These are phyloP conservation scores for Cryphonectria naterciae DNA, from an alignment of 2,329 filamentous ascomycete genomes.

Conservation along the genomic window DNA sequence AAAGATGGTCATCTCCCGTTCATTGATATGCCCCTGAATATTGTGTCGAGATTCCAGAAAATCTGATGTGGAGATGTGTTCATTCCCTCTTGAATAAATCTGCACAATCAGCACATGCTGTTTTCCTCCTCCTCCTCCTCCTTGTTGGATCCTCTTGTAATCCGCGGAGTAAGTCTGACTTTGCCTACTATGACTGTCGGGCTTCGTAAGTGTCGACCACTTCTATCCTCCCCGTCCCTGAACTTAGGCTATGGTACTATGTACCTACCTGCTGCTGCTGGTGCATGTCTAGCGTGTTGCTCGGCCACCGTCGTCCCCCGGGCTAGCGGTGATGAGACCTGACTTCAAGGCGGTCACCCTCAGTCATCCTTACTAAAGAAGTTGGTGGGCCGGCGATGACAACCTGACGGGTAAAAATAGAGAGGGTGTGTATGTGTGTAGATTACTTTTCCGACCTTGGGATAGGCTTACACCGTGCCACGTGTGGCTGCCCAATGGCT, in stretches of 20 bases:
- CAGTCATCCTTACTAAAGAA: not conserved
- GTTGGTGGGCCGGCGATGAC: not conserved
- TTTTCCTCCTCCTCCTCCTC: not conserved
- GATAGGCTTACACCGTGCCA: conserved; percentile 3
- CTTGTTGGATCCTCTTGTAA: no score
- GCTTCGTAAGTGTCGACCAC: conserved; percentile 1
- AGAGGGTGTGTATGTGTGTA: not conserved
- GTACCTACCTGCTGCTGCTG: not conserved
- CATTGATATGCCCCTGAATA: not conserved
- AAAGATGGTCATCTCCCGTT: not conserved
- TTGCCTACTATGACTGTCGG: not conserved
- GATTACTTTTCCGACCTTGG: not conserved
- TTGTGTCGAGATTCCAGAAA: not conserved
- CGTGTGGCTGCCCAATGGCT: conserved; percentile 1
- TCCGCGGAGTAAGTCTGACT: not conserved
- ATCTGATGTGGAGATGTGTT: no score
- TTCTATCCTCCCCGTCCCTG: not conserved
- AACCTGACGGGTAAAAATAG: not conserved
- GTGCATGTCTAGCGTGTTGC: not conserved
- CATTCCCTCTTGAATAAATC: not conserved
- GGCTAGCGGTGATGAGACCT: not conserved
- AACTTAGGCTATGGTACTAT: not conserved
- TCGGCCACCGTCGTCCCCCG: conserved; percentile 1
- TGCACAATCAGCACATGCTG: not conserved
- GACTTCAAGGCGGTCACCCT: not conserved